Evolutionary conservation across 2,329 filamentous ascomycete species (phyloP), one percentile per base, ranked within the genome.

Genomic region (Chalaropsis thielavioides): DNA sequence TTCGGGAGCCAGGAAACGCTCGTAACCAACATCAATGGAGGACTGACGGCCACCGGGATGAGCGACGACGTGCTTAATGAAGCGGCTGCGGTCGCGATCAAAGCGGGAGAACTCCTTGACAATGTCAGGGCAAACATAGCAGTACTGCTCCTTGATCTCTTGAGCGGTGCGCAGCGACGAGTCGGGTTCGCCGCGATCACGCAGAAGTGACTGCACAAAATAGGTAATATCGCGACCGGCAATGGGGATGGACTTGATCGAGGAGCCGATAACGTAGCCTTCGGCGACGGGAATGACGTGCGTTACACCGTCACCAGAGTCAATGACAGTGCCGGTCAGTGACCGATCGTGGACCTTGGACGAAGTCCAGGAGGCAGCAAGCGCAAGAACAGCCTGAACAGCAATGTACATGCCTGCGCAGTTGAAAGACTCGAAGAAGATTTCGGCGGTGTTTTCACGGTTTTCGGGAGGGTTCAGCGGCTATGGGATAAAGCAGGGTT

Each of bases 391-490:
- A 40, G 94, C 94, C 78, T 99, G 94, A 15, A 99, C 94, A 59
- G 94, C 94, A 74, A 99, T 99, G 77, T 99, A 99, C 69, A 99
- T 86, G 77, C 94, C 94, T 66, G 94, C 92, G 76, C 94, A 97
- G 79, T 99, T 99, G 82, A 99, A 99, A 2, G 94, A 97, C 75
- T 99, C 94, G 79, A 99, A 99, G 85, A 99, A 96, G 77, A 99
- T 99, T 76, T 99, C 94, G 75, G 94, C 94, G 31, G 94, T 97
- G 75, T 96, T 96, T 77, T 99, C 94, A 73, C 94, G 91, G 77
- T 99, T 97, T 79, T 99, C 94, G 35, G 94, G 94, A 43, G 94
- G 94, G 76, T 99, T 99, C 73, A 99, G 82, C 69, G 94, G 94
- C 89, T 96, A 65, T 65, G 46, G 17, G 13, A 19, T 15, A 15